Percentiles rank a stretch among this genome's conserved stretches.
Conservation (phyloP, 345 rosid species). For the Salix exigua region DNA sequence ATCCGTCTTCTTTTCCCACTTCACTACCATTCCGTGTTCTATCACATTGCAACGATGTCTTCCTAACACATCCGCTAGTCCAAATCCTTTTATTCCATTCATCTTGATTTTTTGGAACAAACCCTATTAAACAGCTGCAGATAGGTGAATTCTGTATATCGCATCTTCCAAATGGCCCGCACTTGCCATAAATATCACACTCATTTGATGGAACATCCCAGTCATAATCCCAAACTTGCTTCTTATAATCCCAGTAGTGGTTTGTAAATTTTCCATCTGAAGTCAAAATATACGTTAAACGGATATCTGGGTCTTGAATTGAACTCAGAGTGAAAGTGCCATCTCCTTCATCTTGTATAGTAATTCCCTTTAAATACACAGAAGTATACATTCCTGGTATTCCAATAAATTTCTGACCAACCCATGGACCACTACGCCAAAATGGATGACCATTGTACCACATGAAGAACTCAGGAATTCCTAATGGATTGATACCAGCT, state of each 20-base stretch:
- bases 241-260: neutral
- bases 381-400: too few relatives aligned
- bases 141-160: slow-evolving; percentile 12
- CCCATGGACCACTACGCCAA: too few relatives aligned
- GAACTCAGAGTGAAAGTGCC: too few relatives aligned
- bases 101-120: neutral
- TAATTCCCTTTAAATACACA: too few relatives aligned
- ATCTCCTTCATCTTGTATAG: too few relatives aligned
- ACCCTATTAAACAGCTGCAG: slow-evolving; percentile 11
- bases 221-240: neutral
- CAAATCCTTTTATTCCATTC: slow-evolving; percentile 34
- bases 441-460: too few relatives aligned
- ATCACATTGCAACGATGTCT: slow-evolving; percentile 16
- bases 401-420: too few relatives aligned
- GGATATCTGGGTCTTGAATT: too few relatives aligned
- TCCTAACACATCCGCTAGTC: slow-evolving; percentile 30
- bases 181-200: slow-evolving; percentile 24
- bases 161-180: slow-evolving; percentile 27
- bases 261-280: neutral
- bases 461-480: too few relatives aligned
- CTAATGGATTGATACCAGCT: too few relatives aligned
- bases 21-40: neutral
- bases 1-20: slow-evolving; percentile 17
- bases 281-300: too few relatives aligned
- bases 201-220: neutral